These are phyloP conservation scores for Cyberlindnera japonica DNA, from an alignment of 805 yeast species.

Conservation along the genomic window DNA sequence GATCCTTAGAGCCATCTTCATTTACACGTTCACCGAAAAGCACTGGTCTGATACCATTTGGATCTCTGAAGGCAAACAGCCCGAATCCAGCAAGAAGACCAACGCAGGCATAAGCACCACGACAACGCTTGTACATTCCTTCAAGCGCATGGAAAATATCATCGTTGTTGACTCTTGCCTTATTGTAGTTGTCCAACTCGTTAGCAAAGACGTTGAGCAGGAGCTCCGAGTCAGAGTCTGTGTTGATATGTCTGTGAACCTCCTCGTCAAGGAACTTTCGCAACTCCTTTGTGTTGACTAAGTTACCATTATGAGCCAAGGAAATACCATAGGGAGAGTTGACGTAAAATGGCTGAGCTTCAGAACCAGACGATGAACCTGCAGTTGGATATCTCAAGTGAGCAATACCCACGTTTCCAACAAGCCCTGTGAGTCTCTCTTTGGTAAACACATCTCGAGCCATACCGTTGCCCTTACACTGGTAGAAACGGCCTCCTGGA, in stretches of 20 bases:
- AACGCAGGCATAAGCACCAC: constrained; percentile 97
- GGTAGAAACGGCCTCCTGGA: constrained; percentile 86
- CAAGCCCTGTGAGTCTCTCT: constrained; percentile 67
- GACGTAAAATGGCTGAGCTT: constrained; percentile 98
- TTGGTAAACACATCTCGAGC: constrained; percentile 95
- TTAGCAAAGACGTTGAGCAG: constrained; percentile 87
- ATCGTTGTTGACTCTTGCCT: constrained; percentile 85
- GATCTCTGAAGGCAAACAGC: constrained; percentile 92
- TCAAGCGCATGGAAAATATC: constrained; percentile 84
- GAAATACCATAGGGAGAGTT: constrained; percentile 95
- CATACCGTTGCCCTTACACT: constrained; percentile 99
- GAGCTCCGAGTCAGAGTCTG: constrained; percentile 94
- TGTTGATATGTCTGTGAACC: constrained; percentile 95
- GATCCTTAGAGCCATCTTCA: constrained; percentile 69
- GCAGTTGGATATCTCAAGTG: constrained; percentile 97
- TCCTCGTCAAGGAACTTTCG: constrained; percentile 81
- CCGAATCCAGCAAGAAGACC: constrained; percentile 97
- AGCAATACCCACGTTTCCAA: constrained; percentile 93
- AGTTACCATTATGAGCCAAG: constrained; percentile 89
- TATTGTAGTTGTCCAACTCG: constrained; percentile 86
- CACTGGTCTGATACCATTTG: constrained; percentile 93
- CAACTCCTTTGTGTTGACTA: constrained; percentile 80
- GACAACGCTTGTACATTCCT: constrained; percentile 74
- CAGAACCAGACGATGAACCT: constrained; percentile 91
- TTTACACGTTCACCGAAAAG: constrained; percentile 77